Evolutionary conservation across 139 green algal species (phyloP).

Genomic region (Chlorella sorokiniana): DNA sequence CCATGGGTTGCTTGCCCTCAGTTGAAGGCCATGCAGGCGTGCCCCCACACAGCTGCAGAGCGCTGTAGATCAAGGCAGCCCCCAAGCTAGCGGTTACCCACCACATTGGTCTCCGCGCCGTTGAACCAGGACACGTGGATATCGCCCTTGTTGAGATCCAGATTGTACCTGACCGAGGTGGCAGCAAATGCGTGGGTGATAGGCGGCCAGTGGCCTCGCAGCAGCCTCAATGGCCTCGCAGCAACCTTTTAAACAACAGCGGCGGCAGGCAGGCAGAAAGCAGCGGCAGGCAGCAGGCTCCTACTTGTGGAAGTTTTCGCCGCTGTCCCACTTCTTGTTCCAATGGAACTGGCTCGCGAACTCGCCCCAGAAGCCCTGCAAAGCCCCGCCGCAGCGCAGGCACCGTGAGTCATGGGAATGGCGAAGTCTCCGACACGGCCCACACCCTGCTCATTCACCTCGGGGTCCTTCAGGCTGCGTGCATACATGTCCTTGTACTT

Average conservation of each 20-base stretch:
- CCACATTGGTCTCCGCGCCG: conserved; percentile 74
- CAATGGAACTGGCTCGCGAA: conserved; percentile 90
- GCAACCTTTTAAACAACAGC: neutral
- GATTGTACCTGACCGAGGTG: conserved; percentile 51
- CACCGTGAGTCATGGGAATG: neutral
- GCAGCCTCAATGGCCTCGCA: too few species aligned
- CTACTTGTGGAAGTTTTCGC: conserved; percentile 46
- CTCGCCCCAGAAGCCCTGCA: conserved; percentile 85
- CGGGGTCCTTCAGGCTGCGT: conserved; percentile 84
- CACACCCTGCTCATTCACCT: conserved; percentile 12
- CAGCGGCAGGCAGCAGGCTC: neutral
- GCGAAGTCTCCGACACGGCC: neutral
- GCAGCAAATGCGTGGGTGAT: neutral
- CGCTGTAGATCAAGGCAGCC: neutral
- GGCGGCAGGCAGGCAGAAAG: neutral
- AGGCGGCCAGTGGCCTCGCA: neutral
- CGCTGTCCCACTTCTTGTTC: conserved; percentile 76
- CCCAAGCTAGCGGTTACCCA: neutral
- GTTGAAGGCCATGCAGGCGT: neutral
- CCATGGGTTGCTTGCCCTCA: too few species aligned
- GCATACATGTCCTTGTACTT: conserved; percentile 90
- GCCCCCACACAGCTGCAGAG: neutral
- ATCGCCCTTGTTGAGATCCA: conserved; percentile 66
- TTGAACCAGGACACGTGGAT: conserved; percentile 74
- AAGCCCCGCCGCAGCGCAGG: neutral